A percentile compares a stretch with the other conserved stretches of the same genome.
Conservation (phyloP, 2,329 filamentous ascomycete genomes). For the Microthyrium microscopicum region DNA sequence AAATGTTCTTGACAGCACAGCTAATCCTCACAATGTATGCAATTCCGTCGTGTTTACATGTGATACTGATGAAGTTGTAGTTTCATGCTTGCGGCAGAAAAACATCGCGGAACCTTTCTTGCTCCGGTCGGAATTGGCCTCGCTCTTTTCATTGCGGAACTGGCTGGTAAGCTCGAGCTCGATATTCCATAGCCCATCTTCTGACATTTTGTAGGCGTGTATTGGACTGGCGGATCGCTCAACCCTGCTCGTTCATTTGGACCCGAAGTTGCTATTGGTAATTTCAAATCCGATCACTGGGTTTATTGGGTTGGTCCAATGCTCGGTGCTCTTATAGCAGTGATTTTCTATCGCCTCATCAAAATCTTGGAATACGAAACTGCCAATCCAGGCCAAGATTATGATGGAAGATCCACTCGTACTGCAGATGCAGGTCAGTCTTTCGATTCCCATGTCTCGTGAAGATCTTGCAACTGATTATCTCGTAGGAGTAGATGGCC, state of each 20-base stretch:
- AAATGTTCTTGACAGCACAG: conserved; percentile 33
- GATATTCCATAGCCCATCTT: conserved; percentile 4
- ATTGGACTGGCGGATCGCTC: conserved; percentile 29
- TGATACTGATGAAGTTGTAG: background rate
- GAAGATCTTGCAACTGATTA: too few species aligned
- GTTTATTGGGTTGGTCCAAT: conserved; percentile 35
- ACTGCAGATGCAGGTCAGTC: background rate
- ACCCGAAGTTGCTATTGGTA: conserved; percentile 26
- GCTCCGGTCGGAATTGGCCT: conserved; percentile 27
- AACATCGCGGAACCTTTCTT: conserved; percentile 23
- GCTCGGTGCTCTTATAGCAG: conserved; percentile 28
- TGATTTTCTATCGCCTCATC: conserved; percentile 32
- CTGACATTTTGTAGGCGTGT: conserved; percentile 21
- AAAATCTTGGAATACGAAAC: conserved; percentile 34
- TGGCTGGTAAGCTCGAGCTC: too few species aligned
- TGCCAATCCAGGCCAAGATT: conserved; percentile 31
- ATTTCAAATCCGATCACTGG: conserved; percentile 30
- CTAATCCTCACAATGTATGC: conserved; percentile 30
- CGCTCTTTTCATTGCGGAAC: conserved; percentile 28
- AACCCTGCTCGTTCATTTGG: conserved; percentile 34
- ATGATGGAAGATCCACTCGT: too few species aligned
- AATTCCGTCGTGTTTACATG: background rate
- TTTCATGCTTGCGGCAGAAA: conserved; percentile 27
- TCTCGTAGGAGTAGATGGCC: too few species aligned
- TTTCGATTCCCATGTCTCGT: too few species aligned